These are phyloP conservation scores for Cladosporium halotolerans DNA, from an alignment of 2,329 filamentous ascomycete species.

Conservation along the genomic window DNA sequence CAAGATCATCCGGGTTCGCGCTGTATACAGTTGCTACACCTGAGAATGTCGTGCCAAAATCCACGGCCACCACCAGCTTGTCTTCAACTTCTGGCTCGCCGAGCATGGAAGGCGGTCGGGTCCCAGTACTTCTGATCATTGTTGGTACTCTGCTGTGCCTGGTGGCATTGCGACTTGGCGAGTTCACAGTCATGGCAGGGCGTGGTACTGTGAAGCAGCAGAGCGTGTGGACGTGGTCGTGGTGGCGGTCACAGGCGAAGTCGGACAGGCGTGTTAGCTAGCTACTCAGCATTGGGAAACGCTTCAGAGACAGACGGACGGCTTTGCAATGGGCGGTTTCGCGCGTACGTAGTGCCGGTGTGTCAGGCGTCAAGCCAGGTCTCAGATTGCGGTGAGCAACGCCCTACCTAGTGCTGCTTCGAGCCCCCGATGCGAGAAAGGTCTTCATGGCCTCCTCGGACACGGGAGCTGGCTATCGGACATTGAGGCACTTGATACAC, in stretches of 20 bases:
- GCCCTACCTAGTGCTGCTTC: no score
- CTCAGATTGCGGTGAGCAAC: background rate
- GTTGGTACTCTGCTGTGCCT: background rate
- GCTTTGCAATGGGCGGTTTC: background rate
- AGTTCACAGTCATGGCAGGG: slow-evolving; percentile 9
- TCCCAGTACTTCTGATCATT: background rate
- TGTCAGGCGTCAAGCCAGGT: background rate
- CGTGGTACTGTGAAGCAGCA: background rate
- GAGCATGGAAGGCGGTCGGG: background rate
- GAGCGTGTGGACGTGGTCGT: background rate
- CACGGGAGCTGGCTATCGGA: no score
- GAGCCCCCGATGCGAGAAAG: no score
- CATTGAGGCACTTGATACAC: background rate
- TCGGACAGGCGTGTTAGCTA: background rate
- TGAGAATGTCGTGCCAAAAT: slow-evolving; percentile 80
- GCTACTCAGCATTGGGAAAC: background rate
- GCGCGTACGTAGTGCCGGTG: background rate
- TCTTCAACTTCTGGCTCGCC: slow-evolving; percentile 36
- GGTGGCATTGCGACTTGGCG: background rate
- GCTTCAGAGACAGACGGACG: background rate
- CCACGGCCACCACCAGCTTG: slow-evolving; percentile 68
- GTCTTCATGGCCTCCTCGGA: no score
- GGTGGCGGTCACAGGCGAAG: background rate
- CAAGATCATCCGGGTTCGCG: slow-evolving; percentile 65
- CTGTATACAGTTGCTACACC: slow-evolving; percentile 50